Evolutionary conservation across 257 asterid species (phyloP).

Genomic region (Solanum stenotomum): DNA sequence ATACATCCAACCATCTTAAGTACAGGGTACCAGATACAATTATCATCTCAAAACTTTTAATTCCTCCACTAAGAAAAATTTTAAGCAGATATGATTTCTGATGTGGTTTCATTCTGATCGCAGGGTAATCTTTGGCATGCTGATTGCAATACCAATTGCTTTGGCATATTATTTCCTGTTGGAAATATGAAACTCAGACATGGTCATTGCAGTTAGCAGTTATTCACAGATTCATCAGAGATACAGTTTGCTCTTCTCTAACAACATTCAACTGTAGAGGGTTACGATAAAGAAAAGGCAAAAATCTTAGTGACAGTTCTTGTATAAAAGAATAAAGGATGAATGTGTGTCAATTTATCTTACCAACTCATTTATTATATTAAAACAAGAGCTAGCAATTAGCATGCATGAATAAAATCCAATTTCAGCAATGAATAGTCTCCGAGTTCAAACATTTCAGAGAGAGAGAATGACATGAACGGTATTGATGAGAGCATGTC

Average conservation of each 20-base stretch:
- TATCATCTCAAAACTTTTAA: slow-evolving; percentile 1
- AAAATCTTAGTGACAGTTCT: not conserved
- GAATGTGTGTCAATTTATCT: not conserved
- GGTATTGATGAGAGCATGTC: not conserved
- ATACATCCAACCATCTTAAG: slow-evolving; percentile 72
- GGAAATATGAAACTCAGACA: slow-evolving; percentile 29
- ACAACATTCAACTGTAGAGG: not conserved
- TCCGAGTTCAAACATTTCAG: not conserved
- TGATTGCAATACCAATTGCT: slow-evolving; percentile 62
- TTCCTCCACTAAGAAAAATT: not conserved
- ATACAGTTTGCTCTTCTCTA: not conserved
- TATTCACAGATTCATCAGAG: not conserved
- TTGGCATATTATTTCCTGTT: slow-evolving; percentile 67
- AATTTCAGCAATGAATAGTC: not conserved
- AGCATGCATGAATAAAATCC: not conserved
- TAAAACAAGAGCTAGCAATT: not conserved
- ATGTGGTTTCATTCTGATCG: slow-evolving; percentile 3
- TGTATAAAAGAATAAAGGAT: not conserved
- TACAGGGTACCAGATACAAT: slow-evolving; percentile 52
- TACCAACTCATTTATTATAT: not conserved
- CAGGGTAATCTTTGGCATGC: slow-evolving; percentile 77
- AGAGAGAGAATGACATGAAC: not conserved
- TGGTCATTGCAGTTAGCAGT: not conserved
- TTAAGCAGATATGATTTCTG: not conserved
- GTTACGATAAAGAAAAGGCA: not conserved